phyloP scores from a whole-genome alignment of 2,329 filamentous ascomycete genomes.

The Drechmeria coniospora region DNA sequence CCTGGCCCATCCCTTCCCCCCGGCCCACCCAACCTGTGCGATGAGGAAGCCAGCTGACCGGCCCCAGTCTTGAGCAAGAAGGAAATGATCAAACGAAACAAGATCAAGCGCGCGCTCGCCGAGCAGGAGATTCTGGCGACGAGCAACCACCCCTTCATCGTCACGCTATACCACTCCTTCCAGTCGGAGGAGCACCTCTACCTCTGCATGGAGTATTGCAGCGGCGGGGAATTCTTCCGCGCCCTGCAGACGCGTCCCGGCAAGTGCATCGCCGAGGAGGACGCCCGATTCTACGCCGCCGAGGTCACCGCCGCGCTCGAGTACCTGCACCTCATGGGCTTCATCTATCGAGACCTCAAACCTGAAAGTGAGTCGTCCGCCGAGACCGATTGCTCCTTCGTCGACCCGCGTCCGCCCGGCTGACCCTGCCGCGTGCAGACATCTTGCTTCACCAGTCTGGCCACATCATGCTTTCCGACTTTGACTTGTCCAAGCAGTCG shows the following conservation, averaged over 20 bases:
- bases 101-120: slow-evolving; percentile 94
- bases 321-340: slow-evolving; percentile 96
- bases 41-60: background rate
- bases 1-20: slow-evolving; percentile 10
- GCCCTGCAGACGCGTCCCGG: slow-evolving; percentile 91
- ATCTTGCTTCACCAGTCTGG: slow-evolving; percentile 98
- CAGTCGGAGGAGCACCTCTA: slow-evolving; percentile 98
- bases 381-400: background rate
- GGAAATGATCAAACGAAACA: slow-evolving; percentile 99
- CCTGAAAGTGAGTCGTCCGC: slow-evolving; percentile 67
- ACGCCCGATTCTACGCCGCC: slow-evolving; percentile 90
- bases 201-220: slow-evolving; percentile 99
- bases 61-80: slow-evolving; percentile 85
- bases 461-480: slow-evolving; percentile 98
- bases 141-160: slow-evolving; percentile 97
- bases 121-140: slow-evolving; percentile 97
- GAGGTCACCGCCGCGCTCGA: slow-evolving; percentile 94
- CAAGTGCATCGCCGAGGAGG: slow-evolving; percentile 94
- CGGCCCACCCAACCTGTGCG: background rate
- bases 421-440: too few relatives aligned
- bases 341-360: slow-evolving; percentile 96
- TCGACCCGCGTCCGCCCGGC: too few relatives aligned
- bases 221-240: slow-evolving; percentile 94
- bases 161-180: slow-evolving; percentile 96
- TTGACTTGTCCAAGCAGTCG: slow-evolving; percentile 95